Conservation (phyloP, 140 eudicot species). For the Bidens hawaiensis region DNA sequence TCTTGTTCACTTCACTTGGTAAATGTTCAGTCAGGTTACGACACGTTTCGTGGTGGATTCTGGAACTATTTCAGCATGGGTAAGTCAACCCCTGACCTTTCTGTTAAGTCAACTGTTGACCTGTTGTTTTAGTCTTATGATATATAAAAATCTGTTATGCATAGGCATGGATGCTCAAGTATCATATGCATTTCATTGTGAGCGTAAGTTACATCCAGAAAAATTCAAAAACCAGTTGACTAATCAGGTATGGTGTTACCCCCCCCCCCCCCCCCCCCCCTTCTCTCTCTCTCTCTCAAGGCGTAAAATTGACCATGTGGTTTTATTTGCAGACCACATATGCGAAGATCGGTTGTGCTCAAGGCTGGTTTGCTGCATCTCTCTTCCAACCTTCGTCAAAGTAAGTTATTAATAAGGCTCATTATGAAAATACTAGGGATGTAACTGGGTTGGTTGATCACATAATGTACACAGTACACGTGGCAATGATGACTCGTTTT, state of each 20-base stretch:
- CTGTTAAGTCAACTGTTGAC: background rate
- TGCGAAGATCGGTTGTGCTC: constrained; percentile 69
- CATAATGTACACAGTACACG: background rate
- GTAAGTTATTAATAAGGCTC: constrained; percentile 33
- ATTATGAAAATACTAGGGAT: no score
- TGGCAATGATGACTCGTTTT: background rate
- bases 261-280: background rate
- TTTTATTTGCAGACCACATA: constrained; percentile 55
- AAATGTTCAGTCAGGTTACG: constrained; percentile 67
- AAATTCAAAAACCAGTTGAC: constrained; percentile 80
- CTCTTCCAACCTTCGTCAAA: constrained; percentile 70
- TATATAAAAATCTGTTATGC: background rate
- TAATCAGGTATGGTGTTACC: constrained; percentile 63
- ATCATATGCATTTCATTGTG: constrained; percentile 91
- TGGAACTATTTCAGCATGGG: constrained; percentile 99
- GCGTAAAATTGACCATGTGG: no score
- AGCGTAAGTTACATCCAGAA: constrained; percentile 85
- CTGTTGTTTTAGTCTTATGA: background rate
- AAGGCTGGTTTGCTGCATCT: constrained; percentile 95
- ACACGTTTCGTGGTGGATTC: constrained; percentile 91
- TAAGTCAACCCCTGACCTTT: constrained; percentile 26
- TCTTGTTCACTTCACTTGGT: constrained; percentile 3
- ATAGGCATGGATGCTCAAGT: constrained; percentile 99
- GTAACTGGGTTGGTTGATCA: background rate
- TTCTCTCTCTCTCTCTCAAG: no score